Percentiles rank a stretch among this genome's conserved stretches.
Evolutionary conservation across 495 filamentous ascomycete genomes (phyloP).

Genomic region (Xylaria bambusicola): DNA sequence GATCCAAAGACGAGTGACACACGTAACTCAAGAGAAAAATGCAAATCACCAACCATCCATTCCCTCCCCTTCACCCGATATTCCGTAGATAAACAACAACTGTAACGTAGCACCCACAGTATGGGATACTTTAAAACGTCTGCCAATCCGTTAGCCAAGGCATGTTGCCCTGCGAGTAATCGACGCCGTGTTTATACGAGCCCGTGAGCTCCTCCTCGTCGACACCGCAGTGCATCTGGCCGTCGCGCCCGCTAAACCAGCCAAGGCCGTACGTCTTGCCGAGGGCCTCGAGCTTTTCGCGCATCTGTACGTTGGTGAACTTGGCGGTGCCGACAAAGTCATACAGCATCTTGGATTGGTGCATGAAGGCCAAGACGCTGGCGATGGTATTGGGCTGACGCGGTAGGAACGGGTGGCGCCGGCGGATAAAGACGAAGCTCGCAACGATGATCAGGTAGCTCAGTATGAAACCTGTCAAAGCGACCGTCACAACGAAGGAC

Average conservation of each 20-base stretch:
- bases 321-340: slow-evolving; percentile 68
- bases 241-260: slow-evolving; percentile 70
- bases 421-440: slow-evolving; percentile 52
- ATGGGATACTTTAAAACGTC: not conserved
- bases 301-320: slow-evolving; percentile 59
- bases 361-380: slow-evolving; percentile 69
- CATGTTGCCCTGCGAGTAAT: slow-evolving; percentile 42
- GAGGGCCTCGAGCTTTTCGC: slow-evolving; percentile 49
- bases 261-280: slow-evolving; percentile 70
- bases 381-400: slow-evolving; percentile 74
- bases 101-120: too few relatives aligned
- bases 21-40: not conserved
- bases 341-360: slow-evolving; percentile 73
- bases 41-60: not conserved
- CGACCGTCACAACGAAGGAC: slow-evolving; percentile 61
- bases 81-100: too few relatives aligned
- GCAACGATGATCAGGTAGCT: slow-evolving; percentile 57
- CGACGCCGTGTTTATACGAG: slow-evolving; percentile 61
- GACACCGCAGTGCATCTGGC: slow-evolving; percentile 65
- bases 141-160: slow-evolving; percentile 39
- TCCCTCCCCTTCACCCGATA: too few relatives aligned
- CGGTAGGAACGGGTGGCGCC: slow-evolving; percentile 66
- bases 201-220: slow-evolving; percentile 68
- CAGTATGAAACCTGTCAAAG: slow-evolving; percentile 59
- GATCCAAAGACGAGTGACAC: not conserved